A percentile compares a stretch with the other conserved stretches of the same genome.
Evolutionary conservation across 257 asterid species (phyloP).

Genomic region (Solanum etuberosum): DNA sequence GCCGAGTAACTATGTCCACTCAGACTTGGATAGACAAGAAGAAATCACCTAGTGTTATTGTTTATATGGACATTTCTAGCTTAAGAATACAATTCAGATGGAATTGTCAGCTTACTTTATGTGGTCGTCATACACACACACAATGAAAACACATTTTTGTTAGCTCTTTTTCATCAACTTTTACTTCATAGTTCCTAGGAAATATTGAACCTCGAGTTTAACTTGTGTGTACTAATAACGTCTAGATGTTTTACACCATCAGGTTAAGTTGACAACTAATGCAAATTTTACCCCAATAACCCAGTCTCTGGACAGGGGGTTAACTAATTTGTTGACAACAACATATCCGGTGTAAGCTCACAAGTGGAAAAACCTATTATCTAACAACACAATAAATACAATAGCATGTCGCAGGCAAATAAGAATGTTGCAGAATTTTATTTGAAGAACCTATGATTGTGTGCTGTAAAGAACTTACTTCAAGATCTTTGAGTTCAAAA

Average conservation of each 20-base stretch:
- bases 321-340: background rate
- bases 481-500: constrained; percentile 87
- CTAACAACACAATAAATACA: no score
- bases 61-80: background rate
- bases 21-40: background rate
- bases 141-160: background rate
- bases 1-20: background rate
- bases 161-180: background rate
- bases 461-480: constrained; percentile 36
- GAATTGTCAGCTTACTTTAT: background rate
- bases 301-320: background rate
- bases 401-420: background rate
- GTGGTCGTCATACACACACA: background rate
- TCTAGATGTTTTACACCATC: background rate
- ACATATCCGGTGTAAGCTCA: no score
- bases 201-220: background rate
- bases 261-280: background rate
- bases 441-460: background rate
- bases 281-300: background rate
- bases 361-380: background rate
- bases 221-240: background rate
- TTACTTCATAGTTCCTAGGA: background rate
- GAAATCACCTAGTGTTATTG: background rate
- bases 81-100: background rate
- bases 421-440: background rate